phyloP scores from a whole-genome alignment of 1,139 yeast species.

The Arxiozyma slooffiae region DNA sequence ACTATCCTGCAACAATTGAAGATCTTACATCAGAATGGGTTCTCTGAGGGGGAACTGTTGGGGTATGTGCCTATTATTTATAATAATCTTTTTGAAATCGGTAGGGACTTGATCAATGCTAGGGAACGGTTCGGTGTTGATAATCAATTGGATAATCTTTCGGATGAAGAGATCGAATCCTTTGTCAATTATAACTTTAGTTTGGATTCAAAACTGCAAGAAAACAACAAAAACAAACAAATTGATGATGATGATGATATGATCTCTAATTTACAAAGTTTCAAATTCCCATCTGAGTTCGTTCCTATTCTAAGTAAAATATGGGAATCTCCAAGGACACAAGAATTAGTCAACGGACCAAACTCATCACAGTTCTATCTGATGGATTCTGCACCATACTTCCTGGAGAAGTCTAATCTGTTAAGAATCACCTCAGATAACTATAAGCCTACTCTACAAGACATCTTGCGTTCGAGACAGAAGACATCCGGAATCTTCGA shows the following conservation, averaged over 20 bases:
- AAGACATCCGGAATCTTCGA: slow-evolving; percentile 91
- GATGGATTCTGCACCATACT: slow-evolving; percentile 80
- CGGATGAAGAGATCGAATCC: slow-evolving; percentile 38
- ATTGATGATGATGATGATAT: slow-evolving; percentile 4
- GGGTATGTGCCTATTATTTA: slow-evolving; percentile 65
- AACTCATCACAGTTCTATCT: slow-evolving; percentile 70
- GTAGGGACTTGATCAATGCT: slow-evolving; percentile 44
- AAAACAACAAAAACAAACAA: not conserved
- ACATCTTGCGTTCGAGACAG: slow-evolving; percentile 77
- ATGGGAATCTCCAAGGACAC: slow-evolving; percentile 54
- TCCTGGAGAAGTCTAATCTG: slow-evolving; percentile 46
- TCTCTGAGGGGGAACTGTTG: slow-evolving; percentile 48
- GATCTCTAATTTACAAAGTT: slow-evolving; percentile 1
- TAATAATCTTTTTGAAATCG: slow-evolving; percentile 58
- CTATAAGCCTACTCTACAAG: slow-evolving; percentile 66
- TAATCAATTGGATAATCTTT: slow-evolving; percentile 16
- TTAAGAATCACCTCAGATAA: slow-evolving; percentile 47
- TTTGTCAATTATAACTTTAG: slow-evolving; percentile 38
- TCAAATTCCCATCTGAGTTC: slow-evolving; percentile 29
- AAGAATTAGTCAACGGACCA: slow-evolving; percentile 41
- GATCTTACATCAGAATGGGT: slow-evolving; percentile 63
- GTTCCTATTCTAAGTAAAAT: slow-evolving; percentile 40
- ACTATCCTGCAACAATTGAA: slow-evolving; percentile 69
- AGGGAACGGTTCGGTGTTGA: slow-evolving; percentile 25
- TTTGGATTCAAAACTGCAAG: slow-evolving; percentile 6